Conservation (phyloP, 208 protist species). For the Tritrichomonas musculus region DNA sequence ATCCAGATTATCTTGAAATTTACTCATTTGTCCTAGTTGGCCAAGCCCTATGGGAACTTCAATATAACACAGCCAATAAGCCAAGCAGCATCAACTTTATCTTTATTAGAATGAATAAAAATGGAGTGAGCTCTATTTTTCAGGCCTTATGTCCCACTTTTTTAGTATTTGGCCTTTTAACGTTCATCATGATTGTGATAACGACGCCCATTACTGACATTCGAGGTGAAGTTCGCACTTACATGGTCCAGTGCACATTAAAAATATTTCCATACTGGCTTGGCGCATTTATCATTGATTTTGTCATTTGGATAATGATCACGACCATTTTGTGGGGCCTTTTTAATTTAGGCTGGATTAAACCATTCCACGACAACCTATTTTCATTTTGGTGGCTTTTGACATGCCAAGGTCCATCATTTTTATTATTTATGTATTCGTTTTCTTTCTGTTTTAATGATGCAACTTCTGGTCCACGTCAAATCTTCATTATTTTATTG, state of each 20-base stretch:
- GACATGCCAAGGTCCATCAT: neutral
- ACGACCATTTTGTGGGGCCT: neutral
- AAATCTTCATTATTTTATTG: too few relatives aligned
- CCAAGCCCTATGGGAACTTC: neutral
- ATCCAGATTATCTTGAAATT: too few relatives aligned
- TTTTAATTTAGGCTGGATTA: neutral
- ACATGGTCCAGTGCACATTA: slow-evolving; percentile 1
- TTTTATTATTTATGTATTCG: neutral
- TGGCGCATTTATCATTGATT: neutral
- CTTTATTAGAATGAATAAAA: neutral
- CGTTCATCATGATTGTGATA: neutral
- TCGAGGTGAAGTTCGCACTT: neutral
- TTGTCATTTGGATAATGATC: neutral
- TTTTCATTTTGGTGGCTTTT: neutral
- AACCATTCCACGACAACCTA: neutral
- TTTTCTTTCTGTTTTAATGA: neutral
- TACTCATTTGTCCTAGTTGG: too few relatives aligned
- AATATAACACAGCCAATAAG: neutral
- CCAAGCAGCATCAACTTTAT: neutral
- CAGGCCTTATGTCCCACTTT: neutral
- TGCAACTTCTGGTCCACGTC: neutral
- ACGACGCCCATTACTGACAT: neutral
- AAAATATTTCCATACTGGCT: neutral
- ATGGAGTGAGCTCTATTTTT: neutral
- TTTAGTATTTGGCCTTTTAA: neutral